These are phyloP conservation scores for Boletus speciosus DNA, from an alignment of 768 basidiomycete genomes.

Conservation along the genomic window DNA sequence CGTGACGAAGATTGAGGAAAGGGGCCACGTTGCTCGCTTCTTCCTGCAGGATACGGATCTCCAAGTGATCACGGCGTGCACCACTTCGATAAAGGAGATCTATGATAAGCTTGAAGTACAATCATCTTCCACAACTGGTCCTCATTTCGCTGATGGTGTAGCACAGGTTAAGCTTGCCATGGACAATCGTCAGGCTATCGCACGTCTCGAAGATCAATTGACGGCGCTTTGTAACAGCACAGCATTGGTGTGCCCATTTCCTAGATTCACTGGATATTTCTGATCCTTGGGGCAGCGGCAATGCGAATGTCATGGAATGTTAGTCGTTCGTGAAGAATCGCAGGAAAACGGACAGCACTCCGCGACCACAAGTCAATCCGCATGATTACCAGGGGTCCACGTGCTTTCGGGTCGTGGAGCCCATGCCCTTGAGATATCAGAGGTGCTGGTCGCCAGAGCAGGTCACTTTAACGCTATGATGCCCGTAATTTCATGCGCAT, in stretches of 20 bases:
- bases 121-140: not conserved
- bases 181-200: constrained; percentile 5
- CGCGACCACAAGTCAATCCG: not conserved
- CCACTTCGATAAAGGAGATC: constrained; percentile 6
- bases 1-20: constrained; percentile 7
- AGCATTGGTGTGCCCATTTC: not conserved
- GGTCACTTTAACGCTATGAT: not conserved
- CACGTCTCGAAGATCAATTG: constrained; percentile 11
- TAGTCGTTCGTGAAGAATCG: not conserved
- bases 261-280: no score
- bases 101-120: constrained; percentile 9
- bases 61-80: constrained; percentile 4
- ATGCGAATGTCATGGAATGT: constrained; percentile 4
- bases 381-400: not conserved
- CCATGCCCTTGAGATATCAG: no score
- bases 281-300: constrained; percentile 5
- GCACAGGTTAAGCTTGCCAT: constrained; percentile 12
- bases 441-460: constrained; percentile 1
- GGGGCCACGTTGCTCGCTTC: constrained; percentile 3
- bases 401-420: no score
- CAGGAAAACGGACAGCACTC: not conserved
- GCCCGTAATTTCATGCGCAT: not conserved
- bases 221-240: not conserved
- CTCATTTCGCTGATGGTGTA: not conserved
- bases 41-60: constrained; percentile 10